Base-by-base conservation (phyloP, 345 rosid species). In the Microcos paniculata region DNA sequence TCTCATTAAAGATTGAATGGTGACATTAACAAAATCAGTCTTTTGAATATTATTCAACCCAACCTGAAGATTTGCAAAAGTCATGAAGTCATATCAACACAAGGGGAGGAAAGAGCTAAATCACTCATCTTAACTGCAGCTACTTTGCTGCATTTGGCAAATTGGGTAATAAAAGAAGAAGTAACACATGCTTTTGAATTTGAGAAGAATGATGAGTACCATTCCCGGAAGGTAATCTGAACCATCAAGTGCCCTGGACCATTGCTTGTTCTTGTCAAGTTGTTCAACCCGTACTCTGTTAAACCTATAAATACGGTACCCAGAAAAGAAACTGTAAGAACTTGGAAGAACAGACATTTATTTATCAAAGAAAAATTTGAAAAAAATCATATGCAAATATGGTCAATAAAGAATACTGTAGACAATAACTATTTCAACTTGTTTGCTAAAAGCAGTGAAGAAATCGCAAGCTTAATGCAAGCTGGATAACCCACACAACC, bases 181-280 rank as follows among this genome's bases (percentile, higher is more conserved):
- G 6, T 3, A 35, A 2, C 6, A 51, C 10, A 30, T 48, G 43
- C 58, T 38, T 38, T 68, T 28, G 10, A 70, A 30, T 70, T 33
- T 51, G 28, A 51, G 30, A 59, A 64, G 8, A 65, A 71, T 30
- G 19, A 55, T 12, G 21, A 35, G 13, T 77, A 92, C 97, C 98
- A 96, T 96, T 86, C 99, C 99, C 0, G 99, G 99, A 76, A 96
- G 97, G 79, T 96, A 94, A 85, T 96, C 97, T 43, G 99, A 94
- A 73, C 99, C 99, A 84, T 94, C 99, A 77, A 96, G 97, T 67
- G 97, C 94, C 83, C 97, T 91, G 48, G 99, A 96, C 99, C 99
- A 96, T 64, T 89, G 92, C 82, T 88, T 92, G 79, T 86, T 94
- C 81, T 62, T 89, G 82, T 96, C 99, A 77, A 96, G 86, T 87